phyloP scores from a whole-genome alignment of 331 rosid species.

The Erythrophleum ivorense region DNA sequence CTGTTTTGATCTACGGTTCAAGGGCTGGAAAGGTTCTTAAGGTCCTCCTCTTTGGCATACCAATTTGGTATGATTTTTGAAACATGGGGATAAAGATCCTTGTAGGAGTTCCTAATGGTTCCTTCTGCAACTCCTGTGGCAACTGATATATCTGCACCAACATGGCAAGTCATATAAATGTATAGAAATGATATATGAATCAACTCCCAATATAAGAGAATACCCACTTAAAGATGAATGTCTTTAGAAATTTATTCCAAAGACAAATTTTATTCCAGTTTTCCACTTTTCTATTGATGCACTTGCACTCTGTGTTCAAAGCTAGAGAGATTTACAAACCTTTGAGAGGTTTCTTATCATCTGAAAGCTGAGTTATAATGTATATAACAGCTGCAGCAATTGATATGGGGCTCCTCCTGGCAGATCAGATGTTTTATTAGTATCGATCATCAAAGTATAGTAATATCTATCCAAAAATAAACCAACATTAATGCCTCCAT shows the following conservation, averaged over 20 bases:
- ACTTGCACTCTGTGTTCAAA: conserved; percentile 18
- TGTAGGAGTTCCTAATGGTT: conserved; percentile 89
- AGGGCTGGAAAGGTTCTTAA: conserved; percentile 91
- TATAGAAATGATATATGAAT: background rate
- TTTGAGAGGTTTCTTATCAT: conserved; percentile 89
- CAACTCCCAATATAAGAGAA: conserved; percentile 4
- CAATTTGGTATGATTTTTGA: conserved; percentile 90
- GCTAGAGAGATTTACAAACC: conserved; percentile 49
- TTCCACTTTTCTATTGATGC: background rate
- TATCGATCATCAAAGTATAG: conserved; percentile 20
- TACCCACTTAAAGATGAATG: background rate
- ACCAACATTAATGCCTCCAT: background rate
- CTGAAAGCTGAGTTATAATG: conserved; percentile 91
- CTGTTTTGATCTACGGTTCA: conserved; percentile 51
- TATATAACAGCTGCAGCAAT: conserved; percentile 96
- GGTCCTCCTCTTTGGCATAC: conserved; percentile 89
- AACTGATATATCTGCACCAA: conserved; percentile 78
- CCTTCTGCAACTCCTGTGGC: conserved; percentile 99
- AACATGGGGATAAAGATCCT: conserved; percentile 87
- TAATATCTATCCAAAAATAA: conserved; percentile 18
- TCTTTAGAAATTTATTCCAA: background rate
- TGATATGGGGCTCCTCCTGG: conserved; percentile 98
- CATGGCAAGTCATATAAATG: conserved; percentile 23
- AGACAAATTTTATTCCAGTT: conserved; percentile 18
- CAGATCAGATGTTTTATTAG: conserved; percentile 30